Percentiles rank a stretch among this genome's conserved stretches.
These are phyloP conservation scores for Fallopia convolvulus DNA, from an alignment of 148 eudicot genomes.

Conservation along the genomic window DNA sequence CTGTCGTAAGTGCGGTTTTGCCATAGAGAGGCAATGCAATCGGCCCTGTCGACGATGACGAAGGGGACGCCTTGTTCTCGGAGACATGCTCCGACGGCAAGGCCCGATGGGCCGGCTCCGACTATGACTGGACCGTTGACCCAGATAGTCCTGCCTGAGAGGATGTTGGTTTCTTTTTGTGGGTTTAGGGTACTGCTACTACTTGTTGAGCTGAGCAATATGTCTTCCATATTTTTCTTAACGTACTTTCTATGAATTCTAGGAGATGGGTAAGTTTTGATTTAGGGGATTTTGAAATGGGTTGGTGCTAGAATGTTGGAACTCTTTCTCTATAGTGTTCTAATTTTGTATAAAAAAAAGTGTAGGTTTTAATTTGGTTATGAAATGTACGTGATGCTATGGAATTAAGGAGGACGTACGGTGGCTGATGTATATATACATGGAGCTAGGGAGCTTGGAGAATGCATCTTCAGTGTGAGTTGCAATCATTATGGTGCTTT, in stretches of 20 bases:
- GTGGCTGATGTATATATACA: background rate
- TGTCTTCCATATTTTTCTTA: background rate
- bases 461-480: background rate
- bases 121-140: conserved; percentile 65
- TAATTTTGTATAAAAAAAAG: background rate
- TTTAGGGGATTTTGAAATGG: background rate
- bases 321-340: background rate
- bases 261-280: background rate
- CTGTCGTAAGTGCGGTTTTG: conserved; percentile 58
- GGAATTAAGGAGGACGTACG: too few species aligned
- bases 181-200: background rate
- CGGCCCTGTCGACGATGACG: conserved; percentile 61
- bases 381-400: background rate
- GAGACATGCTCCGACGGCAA: conserved; percentile 78
- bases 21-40: conserved; percentile 96
- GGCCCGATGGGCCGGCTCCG: conserved; percentile 95
- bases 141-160: background rate
- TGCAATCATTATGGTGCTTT: background rate
- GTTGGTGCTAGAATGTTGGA: too few species aligned
- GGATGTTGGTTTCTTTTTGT: background rate
- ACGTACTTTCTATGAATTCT: background rate
- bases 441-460: too few species aligned
- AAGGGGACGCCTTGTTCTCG: conserved; percentile 48
- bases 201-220: background rate
- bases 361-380: background rate